These are phyloP conservation scores for Apiospora hydei DNA, from an alignment of 2,329 filamentous ascomycete species.

Conservation along the genomic window DNA sequence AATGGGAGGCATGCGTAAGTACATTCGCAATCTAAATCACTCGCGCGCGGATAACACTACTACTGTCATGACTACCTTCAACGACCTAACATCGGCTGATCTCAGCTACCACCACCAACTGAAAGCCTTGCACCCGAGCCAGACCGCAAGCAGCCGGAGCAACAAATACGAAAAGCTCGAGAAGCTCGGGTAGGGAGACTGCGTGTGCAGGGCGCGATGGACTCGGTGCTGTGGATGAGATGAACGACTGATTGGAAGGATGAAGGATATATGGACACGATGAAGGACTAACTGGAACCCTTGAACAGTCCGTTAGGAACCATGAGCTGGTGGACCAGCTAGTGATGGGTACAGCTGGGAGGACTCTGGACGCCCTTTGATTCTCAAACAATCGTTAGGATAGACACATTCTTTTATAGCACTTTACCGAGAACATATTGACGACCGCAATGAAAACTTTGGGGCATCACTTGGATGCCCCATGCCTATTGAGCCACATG, in stretches of 20 bases:
- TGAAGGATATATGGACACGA: neutral
- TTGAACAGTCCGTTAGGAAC: no score
- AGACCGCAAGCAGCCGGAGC: no score
- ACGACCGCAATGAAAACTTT: neutral
- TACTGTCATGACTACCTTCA: conserved; percentile 10
- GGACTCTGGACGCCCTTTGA: neutral
- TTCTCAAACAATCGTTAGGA: neutral
- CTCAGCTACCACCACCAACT: conserved; percentile 13
- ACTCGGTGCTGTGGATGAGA: neutral
- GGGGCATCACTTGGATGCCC: neutral
- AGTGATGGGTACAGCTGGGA: neutral
- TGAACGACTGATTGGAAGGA: no score
- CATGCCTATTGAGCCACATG: no score
- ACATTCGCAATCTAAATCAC: neutral
- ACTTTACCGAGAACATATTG: neutral
- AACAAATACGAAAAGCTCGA: neutral
- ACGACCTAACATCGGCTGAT: conserved; percentile 15
- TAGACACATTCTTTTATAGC: neutral
- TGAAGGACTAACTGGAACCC: neutral
- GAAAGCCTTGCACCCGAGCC: neutral
- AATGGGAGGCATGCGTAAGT: neutral
- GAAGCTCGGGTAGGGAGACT: neutral
- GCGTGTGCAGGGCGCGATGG: neutral
- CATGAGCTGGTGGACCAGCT: no score
- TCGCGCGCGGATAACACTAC: neutral